Base-by-base conservation (phyloP, 2,329 filamentous ascomycete genomes). In the Diaporthe australafricana region DNA sequence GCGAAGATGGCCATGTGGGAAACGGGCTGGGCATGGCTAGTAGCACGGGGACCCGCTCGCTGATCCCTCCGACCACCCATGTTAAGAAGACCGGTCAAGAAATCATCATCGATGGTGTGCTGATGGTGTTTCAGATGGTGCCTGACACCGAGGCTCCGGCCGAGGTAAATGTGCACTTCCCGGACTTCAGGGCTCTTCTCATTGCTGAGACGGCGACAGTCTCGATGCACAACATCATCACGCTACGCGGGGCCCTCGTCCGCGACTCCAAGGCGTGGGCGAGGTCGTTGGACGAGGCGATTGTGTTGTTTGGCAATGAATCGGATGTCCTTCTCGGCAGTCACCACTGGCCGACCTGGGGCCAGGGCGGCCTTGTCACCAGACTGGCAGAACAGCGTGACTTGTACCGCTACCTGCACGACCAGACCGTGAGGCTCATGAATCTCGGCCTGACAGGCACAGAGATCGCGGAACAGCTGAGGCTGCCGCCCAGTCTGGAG, bases 301-400 rank as follows among this genome's bases (percentile, higher is more conserved):
- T 83, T 25, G 76, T 76, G 16, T 55, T 84, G n/a, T 84, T 79
- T 66, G 80, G 78, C 0, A 57, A 74, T 2, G 70, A 77, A 5
- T 62, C 80, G 1, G 78, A 83, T 6, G 79, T 84, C 2, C 66
- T 83, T 4, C 83, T 84, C 66, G 78, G 77, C 1, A 77, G 79
- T 27, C 83, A 85, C 73, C 76, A 82, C 71, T 85, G 83, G 83
- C 83, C 83, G n/a, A 84, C 81, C 0, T 85, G 81, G 80, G 81
- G 81, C 0, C 65, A 72, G 3, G 72, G 76, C 0, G 72, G 78
- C 2, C 69, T 81, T 20, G 68, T 77, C 7, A 56, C 68, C 1
- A 77, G 77, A 22, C 71, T 85, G 0, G 71, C 76, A 0, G 74
- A 81, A 56, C 83, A 84, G 72, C 73, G 83, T n/a, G 82, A 84